Percentiles rank a stretch among this genome's conserved stretches.
Conservation (phyloP, 345 rosid genomes). For the Aquilaria malaccensis region DNA sequence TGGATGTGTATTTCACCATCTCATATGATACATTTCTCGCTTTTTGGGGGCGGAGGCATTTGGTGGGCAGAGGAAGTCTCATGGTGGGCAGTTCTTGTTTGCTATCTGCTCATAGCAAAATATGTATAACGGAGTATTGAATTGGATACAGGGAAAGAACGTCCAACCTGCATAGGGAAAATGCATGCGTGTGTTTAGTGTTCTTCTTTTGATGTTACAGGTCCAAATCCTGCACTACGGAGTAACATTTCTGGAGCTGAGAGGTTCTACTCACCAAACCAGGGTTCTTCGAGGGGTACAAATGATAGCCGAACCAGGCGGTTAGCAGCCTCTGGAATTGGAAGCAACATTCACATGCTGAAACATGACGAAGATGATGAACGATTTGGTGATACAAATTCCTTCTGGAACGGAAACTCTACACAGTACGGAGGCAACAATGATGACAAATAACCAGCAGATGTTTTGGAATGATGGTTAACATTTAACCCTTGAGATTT, state of each 20-base stretch:
- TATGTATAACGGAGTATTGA: too few relatives aligned
- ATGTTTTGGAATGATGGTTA: too few relatives aligned
- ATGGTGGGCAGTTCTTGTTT: too few relatives aligned
- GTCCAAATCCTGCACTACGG: constrained; percentile 36
- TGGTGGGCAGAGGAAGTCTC: too few relatives aligned
- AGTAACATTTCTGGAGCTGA: constrained; percentile 27
- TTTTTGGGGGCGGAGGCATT: too few relatives aligned
- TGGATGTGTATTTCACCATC: too few relatives aligned
- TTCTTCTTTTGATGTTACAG: constrained; percentile 21
- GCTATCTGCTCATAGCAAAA: too few relatives aligned
- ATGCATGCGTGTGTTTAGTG: too few relatives aligned
- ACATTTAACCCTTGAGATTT: too few relatives aligned
- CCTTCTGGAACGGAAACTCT: constrained; percentile 92
- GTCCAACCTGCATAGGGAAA: too few relatives aligned
- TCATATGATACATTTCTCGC: too few relatives aligned
- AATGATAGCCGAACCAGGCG: constrained; percentile 33
- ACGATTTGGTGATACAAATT: constrained; percentile 49
- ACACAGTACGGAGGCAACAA: constrained; percentile 65
- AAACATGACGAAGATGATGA: constrained; percentile 64
- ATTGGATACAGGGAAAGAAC: too few relatives aligned
- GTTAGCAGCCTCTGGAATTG: constrained; percentile 34
- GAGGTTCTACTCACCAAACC: constrained; percentile 20
- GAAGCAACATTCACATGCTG: constrained; percentile 78
- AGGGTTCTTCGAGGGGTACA: constrained; percentile 24
- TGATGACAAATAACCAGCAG: constrained; percentile 24